These are phyloP conservation scores for Claviceps sp. DNA, from an alignment of 2,329 filamentous ascomycete genomes.

Conservation along the genomic window DNA sequence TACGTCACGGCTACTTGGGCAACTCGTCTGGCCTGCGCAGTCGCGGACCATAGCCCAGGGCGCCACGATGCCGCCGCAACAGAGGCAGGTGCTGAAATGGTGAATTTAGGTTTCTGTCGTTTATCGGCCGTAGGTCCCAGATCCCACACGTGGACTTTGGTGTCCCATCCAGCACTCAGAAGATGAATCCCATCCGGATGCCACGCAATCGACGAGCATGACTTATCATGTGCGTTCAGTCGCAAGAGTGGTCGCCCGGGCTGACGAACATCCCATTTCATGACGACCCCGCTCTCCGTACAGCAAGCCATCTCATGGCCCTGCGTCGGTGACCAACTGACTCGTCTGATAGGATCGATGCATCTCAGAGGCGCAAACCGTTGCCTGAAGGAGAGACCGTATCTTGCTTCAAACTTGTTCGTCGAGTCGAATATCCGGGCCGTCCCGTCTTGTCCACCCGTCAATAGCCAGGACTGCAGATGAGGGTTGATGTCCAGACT, in stretches of 20 bases:
- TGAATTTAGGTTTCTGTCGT: slow-evolving; percentile 50
- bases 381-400: slow-evolving; percentile 37
- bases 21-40: slow-evolving; percentile 43
- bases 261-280: slow-evolving; percentile 53
- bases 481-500: slow-evolving; percentile 51
- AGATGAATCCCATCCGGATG: slow-evolving; percentile 55
- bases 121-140: slow-evolving; percentile 46
- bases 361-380: slow-evolving; percentile 27
- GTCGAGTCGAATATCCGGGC: slow-evolving; percentile 48
- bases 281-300: slow-evolving; percentile 46
- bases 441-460: slow-evolving; percentile 50
- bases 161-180: slow-evolving; percentile 49
- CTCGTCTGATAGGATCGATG: slow-evolving; percentile 38
- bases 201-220: slow-evolving; percentile 49
- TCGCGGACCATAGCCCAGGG: slow-evolving; percentile 52
- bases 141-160: slow-evolving; percentile 53
- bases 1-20: slow-evolving; percentile 51
- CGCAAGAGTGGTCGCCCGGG: slow-evolving; percentile 38
- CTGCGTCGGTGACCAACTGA: slow-evolving; percentile 51
- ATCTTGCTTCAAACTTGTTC: slow-evolving; percentile 31
- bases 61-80: slow-evolving; percentile 49
- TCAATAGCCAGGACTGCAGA: slow-evolving; percentile 41
- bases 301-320: slow-evolving; percentile 51
- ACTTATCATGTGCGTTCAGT: slow-evolving; percentile 48
- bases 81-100: slow-evolving; percentile 46